phyloP scores from a whole-genome alignment of 2,329 filamentous ascomycete species.

The Pestalotiopsis sp. region DNA sequence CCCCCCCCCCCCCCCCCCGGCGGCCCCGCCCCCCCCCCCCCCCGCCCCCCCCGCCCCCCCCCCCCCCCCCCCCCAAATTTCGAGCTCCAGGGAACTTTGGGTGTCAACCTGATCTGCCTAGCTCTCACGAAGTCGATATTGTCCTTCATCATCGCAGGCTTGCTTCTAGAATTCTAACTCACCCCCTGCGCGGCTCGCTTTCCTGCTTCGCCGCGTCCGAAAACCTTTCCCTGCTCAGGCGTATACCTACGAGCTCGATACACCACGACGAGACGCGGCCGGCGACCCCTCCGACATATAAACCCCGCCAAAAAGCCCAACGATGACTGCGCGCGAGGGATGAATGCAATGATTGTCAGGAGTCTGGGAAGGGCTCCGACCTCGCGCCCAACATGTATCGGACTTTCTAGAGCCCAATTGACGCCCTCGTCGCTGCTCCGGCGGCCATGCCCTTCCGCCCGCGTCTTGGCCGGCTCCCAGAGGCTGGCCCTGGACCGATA shows the following conservation, averaged over 20 bases:
- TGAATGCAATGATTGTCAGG: constrained; percentile 14
- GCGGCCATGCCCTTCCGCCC: not conserved
- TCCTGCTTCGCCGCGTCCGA: not conserved
- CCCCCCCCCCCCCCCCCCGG: too few relatives aligned
- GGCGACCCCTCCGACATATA: not conserved
- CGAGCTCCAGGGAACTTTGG: not conserved
- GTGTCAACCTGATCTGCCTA: not conserved
- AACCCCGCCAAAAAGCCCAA: not conserved
- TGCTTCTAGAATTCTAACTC: not conserved
- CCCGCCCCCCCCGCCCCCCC: too few relatives aligned
- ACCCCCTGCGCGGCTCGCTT: too few relatives aligned
- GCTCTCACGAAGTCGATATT: not conserved
- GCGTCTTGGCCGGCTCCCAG: constrained; percentile 24
- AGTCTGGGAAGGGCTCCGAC: constrained; percentile 12
- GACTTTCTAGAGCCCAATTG: not conserved
- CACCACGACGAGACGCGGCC: not conserved
- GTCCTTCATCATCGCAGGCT: not conserved
- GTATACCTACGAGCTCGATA: not conserved
- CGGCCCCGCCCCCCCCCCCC: too few relatives aligned
- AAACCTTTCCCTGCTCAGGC: not conserved
- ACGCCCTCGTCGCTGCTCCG: not conserved
- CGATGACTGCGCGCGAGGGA: constrained; percentile 9
- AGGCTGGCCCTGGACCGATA: constrained; percentile 15
- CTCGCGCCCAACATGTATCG: constrained; percentile 11
- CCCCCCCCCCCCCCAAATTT: not conserved